phyloP scores from a whole-genome alignment of 225 moss, liverwort and hornwort genomes.

The Antitrichia curtipendula region DNA sequence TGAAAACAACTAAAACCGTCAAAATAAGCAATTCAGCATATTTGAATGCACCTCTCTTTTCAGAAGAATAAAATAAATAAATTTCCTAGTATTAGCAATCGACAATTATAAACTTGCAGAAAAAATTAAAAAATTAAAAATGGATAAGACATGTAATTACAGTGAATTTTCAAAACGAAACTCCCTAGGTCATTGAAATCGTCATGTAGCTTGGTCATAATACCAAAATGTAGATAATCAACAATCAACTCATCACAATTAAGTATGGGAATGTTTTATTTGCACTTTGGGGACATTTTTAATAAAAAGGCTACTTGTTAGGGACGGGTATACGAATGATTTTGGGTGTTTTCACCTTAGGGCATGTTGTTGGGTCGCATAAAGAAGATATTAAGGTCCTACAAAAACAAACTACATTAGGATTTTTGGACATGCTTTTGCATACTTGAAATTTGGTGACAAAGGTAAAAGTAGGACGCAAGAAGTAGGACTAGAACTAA shows the following conservation, averaged over 20 bases:
- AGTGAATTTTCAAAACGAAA: neutral
- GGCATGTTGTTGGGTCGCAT: too few species aligned
- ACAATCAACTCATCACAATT: neutral
- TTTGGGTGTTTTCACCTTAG: neutral
- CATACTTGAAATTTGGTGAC: neutral
- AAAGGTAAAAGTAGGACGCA: neutral
- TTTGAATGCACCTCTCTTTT: too few species aligned
- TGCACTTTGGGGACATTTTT: accelerated
- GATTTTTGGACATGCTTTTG: neutral
- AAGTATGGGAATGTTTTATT: neutral
- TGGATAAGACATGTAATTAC: neutral
- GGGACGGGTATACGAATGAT: accelerated
- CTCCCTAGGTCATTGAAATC: accelerated
- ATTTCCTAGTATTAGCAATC: neutral
- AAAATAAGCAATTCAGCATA: neutral
- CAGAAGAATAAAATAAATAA: neutral
- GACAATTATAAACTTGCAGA: neutral
- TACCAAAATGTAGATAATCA: neutral
- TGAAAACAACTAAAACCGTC: neutral
- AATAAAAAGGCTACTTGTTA: neutral
- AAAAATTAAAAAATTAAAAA: too few species aligned
- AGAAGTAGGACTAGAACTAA: neutral
- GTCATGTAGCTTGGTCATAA: neutral
- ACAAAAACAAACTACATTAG: neutral
- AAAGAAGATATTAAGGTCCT: neutral